Evolutionary conservation across 441 rosid genomes (phyloP), one percentile per base, ranked within the genome.

Genomic region (Gossypium schwendimanii): DNA sequence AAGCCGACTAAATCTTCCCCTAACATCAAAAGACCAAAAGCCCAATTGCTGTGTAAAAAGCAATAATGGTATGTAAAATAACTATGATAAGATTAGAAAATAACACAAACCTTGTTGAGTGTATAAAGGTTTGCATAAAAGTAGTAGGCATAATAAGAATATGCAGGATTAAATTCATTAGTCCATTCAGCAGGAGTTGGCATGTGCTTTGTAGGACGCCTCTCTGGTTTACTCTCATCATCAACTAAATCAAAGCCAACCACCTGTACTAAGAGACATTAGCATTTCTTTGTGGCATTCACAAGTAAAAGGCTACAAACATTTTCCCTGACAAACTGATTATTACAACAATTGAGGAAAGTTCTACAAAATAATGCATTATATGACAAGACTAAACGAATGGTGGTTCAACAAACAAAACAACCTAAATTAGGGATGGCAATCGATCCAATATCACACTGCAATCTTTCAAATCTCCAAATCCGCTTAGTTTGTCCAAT

Each of bases 201-300:
- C 95, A 89, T 89, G 84, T 89, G 95, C 83, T 89, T 89, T 36
- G 91, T 89, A 15, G 92, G 95, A 65, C 89, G 95, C 75, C 95
- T 88, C 81, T 89, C 92, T 52, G 92, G 95, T 81, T 82, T 89
- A 81, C 89, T 89, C 87, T 89, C 95, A 73, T 89, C 95, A 83
- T 89, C 95, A 20, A 89, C 95, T 73, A 89, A 62, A 76, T 89
- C 95, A 77, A 89, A 85, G 63, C 91, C 95, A 60, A 89, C 92
- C 69, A 89, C 95, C 94, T 89, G 86, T 59, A 82, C 63, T 60
- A 60, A 63, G 33, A 67, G 80, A 45, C 61, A 71, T 53, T 44
- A 73, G 63, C 52, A 71, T 10, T 62, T 18, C 61, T 17, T 15
- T 4, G 5, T 17, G 9, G 74, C 49, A 33, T 52, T 62, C 31